Base-by-base conservation (phyloP, 1,284 basidiomycete species). In the Cutaneotrichosporon cavernicola region DNA sequence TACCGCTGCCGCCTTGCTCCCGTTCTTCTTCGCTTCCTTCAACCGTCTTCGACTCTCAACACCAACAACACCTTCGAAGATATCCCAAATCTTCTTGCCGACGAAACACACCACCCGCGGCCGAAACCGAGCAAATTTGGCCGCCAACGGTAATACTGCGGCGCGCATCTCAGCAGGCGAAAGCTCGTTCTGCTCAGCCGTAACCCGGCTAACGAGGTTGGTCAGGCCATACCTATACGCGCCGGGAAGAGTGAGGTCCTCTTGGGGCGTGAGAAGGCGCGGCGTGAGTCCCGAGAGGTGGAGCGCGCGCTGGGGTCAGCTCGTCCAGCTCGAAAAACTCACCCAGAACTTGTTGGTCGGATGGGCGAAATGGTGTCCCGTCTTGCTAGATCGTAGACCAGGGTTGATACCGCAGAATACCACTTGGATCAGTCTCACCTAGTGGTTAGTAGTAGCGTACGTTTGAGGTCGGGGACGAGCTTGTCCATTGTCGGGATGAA, bases 331-430 rank as follows among this genome's bases (percentile, higher is more conserved):
- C 0, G 89, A 81, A 61, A 85, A 22, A 11, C 73, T 58, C 50
- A 76, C 75, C 77, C 78, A 82, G 64, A 79, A 82, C 65, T 80
- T 80, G 73, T 91, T 91, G 0, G 86, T 86, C 1, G 86, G 86
- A 69, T 88, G 85, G 0, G 86, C 88, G 72, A 87, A 91, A 73
- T 90, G 89, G 73, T 89, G 86, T 0, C 89, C 89, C 5, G 83
- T 79, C 60, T 83, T 81, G 0, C 88, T 86, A 1, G 87, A 89
- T 70, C 76, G 82, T 61, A 85, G 78, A 1, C 88, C 88, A 16
- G 86, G 86, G 71, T 88, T 89, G 63, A 89, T 88, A 14, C 87
- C 87, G 69, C 86, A 87, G 67, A 88, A 88, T 3, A 88, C 67
- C 34, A 88, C 87, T 88, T 43, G 9, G 13, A 47, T 58, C 49